Percentiles rank a stretch among this genome's conserved stretches.
These are phyloP conservation scores for Ophiobolus disseminans DNA, from an alignment of 2,329 filamentous ascomycete genomes.

Conservation along the genomic window DNA sequence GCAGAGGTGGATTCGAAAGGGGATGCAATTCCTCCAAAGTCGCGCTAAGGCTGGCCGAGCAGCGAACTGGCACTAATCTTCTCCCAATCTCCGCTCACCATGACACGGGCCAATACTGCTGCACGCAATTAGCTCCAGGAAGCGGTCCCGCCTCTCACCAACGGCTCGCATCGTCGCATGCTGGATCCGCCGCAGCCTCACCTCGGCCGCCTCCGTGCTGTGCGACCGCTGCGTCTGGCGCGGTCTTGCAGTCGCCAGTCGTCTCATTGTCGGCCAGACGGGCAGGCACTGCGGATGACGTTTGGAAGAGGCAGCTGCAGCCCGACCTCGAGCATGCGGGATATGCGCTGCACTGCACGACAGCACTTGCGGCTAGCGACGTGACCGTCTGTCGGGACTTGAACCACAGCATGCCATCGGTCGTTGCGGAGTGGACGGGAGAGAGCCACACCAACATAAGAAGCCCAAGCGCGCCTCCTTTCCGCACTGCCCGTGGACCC, in stretches of 20 bases:
- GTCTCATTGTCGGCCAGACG: neutral
- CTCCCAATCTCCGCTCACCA: slow-evolving; percentile 26
- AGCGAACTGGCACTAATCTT: slow-evolving; percentile 33
- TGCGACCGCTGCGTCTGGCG: neutral
- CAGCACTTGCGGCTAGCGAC: slow-evolving; percentile 17
- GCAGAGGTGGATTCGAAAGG: slow-evolving; percentile 37
- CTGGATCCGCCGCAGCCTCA: slow-evolving; percentile 10
- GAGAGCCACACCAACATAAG: slow-evolving; percentile 12
- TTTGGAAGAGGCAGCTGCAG: slow-evolving; percentile 18
- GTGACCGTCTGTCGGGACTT: slow-evolving; percentile 22
- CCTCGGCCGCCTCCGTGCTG: neutral
- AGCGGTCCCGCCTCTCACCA: slow-evolving; percentile 21
- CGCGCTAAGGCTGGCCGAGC: slow-evolving; percentile 41
- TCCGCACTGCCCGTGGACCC: slow-evolving; percentile 29
- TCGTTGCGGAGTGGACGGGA: slow-evolving; percentile 6
- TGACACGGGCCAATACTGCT: slow-evolving; percentile 34
- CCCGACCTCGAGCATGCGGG: slow-evolving; percentile 23
- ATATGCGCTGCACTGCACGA: slow-evolving; percentile 15
- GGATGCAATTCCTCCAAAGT: slow-evolving; percentile 35
- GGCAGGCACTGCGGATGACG: slow-evolving; percentile 25
- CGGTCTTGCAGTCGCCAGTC: neutral
- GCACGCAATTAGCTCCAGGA: slow-evolving; percentile 40
- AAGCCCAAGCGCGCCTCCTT: slow-evolving; percentile 22
- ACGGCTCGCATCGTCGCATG: slow-evolving; percentile 16
- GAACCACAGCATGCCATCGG: slow-evolving; percentile 13